Evolutionary conservation across 2,329 filamentous ascomycete genomes (phyloP), one percentile per base, ranked within the genome.

Genomic region (Colletotrichum tamarilloi): DNA sequence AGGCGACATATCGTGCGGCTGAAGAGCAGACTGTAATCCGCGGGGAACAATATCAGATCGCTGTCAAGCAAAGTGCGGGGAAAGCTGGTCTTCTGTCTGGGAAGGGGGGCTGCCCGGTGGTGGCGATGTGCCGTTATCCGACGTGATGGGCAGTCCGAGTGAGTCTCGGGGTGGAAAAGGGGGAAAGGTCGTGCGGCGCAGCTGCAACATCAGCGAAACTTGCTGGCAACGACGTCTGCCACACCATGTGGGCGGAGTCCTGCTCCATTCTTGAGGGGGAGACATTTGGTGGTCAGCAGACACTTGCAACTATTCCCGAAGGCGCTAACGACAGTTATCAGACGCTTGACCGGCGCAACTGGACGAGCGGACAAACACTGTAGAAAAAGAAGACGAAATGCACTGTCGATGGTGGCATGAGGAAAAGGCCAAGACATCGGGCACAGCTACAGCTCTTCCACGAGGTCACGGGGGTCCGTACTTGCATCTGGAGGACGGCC

Each of bases 351-450:
- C 42, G 19, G 42, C 42, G 42, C 8, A 22, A 49, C 19, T 49
- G 42, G 19, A 49, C 42, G 32, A 53, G n/a, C 38, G 26, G 60
- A 22, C 66, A 73, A 73, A 73, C 70, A 73, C 66, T 69, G 70
- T 73, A 46, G 64, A 60, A 64, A 24, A 35, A 14, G 3, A 22
- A 9, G 8, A 56, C n/a, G 30, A 55, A 55, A 49, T 32, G 35
- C 67, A 73, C 70, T 73, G 67, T 65, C 46, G n/a, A 57, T 16
- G 24, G 28, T 46, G 19, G 26, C 35, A 52, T 9, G 24, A 28
- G 28, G 24, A 32, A 32, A 26, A 9, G 16, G 67, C 66, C 66
- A 56, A 71, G 70, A 12, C 46, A 5, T 73, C 19, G 68, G 68
- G 72, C 72, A 72, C 52, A 28, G 35, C 56, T 62, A 63, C 71